A percentile compares a stretch with the other conserved stretches of the same genome.
These are phyloP conservation scores for Ustilago bromivora DNA, from an alignment of 1,284 basidiomycete species.

Conservation along the genomic window DNA sequence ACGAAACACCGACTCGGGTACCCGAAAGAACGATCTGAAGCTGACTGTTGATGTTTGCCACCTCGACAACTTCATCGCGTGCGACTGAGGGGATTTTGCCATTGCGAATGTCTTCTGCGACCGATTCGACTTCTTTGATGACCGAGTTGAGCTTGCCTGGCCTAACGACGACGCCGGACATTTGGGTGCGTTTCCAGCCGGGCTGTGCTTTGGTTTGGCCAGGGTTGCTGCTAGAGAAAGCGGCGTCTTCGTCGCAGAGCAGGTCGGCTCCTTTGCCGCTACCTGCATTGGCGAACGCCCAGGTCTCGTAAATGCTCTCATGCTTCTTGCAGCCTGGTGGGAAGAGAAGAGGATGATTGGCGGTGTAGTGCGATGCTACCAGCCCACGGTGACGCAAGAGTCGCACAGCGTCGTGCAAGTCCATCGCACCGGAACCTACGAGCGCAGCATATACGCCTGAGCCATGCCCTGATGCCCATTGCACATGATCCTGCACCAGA, in stretches of 20 bases:
- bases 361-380: conserved; percentile 52
- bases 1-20: conserved; percentile 63
- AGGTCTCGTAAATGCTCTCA: conserved; percentile 66
- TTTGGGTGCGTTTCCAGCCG: conserved; percentile 65
- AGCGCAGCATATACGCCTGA: conserved; percentile 66
- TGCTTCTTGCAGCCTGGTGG: conserved; percentile 63
- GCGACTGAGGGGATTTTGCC: conserved; percentile 58
- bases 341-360: conserved; percentile 60
- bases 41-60: conserved; percentile 66
- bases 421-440: conserved; percentile 55
- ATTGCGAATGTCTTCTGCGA: conserved; percentile 54
- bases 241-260: conserved; percentile 29
- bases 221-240: conserved; percentile 5
- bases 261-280: conserved; percentile 61
- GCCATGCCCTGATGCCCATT: conserved; percentile 64
- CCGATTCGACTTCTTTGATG: conserved; percentile 50
- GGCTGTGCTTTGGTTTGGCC: conserved; percentile 12
- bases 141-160: conserved; percentile 60
- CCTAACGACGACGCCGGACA: conserved; percentile 64
- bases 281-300: conserved; percentile 68
- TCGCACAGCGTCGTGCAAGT: conserved; percentile 61
- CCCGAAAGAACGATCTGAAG: conserved; percentile 66
- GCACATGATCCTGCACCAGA: conserved; percentile 60
- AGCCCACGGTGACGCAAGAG: conserved; percentile 64
- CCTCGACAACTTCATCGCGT: conserved; percentile 66